Base-by-base conservation (phyloP, 495 filamentous ascomycete genomes). In the Xylaria bambusicola region DNA sequence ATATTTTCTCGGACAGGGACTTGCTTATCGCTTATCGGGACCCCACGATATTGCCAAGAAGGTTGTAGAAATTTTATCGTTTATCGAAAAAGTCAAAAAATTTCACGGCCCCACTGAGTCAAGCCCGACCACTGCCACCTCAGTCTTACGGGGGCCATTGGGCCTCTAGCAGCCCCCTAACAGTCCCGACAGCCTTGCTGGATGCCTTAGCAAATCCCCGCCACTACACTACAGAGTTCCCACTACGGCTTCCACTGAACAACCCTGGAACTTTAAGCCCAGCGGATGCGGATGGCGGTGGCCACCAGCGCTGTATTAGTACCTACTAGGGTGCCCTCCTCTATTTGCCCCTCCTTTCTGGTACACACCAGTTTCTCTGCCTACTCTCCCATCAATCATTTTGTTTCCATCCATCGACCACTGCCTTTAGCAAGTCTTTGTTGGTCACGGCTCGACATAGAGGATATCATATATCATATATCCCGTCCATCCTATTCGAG, bases 41-140 rank as follows among this genome's bases (percentile, higher is more conserved):
- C 31, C 15, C n/a, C n/a, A n/a, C n/a, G n/a, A n/a, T n/a, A n/a
- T n/a, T n/a, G n/a, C n/a, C n/a, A n/a, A n/a, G n/a, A n/a, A n/a
- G n/a, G n/a, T n/a, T n/a, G n/a, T n/a, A 52, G n/a, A 52, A 59
- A 59, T 26, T 45, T 41, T 21, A 52, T 33, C 9, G 17, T n/a
- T n/a, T n/a, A n/a, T n/a, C n/a, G 1, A 6, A 58, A 59, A 60
- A 60, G 38, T 58, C 48, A 60, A 21, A 51, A 60, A 60, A 60
- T 60, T 60, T 60, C 38, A 46, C 26, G 1, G 48, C 57, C 57
- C 57, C 57, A 60, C 57, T 1, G 29, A 2, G 6, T 31, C 20
- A 46, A n/a, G 29, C 36, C 3, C 41, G 47, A 10, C 10, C 20
- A 27, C 36, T 4, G 33, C 9, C 48, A 52, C 48, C 13, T n/a